Evolutionary conservation across 306 rosid species (phyloP), one percentile per base, ranked within the genome.

Genomic region (Dalbergia cochinchinensis): DNA sequence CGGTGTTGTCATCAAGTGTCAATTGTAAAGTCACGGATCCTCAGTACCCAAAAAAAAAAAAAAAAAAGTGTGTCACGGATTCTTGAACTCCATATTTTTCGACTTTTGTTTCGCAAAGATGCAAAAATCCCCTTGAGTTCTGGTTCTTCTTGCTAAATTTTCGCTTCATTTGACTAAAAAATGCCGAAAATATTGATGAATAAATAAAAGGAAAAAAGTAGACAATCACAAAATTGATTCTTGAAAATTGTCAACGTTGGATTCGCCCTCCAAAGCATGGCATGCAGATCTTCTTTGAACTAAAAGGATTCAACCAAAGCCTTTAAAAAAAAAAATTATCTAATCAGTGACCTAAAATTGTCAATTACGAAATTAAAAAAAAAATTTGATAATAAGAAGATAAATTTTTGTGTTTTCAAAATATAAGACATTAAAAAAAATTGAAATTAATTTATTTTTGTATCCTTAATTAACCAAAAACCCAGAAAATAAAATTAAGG

Each of bases 101-200:
- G 57, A 73, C 22, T 19, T 20, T 13, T 58, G 68, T 59, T 41
- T 59, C 51, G 22, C 64, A 19, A 58, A 58, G 34, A 41, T 16
- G 60, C 47, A 5, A 45, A 12, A 19, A 16, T 74, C 10, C n/a
- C 79, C 79, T 42, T 61, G 34, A 74, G 50, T 42, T 61, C 61
- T 44, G 39, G 33, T 65, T 16, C 34, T 53, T 16, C 26, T 55
- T 4, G 31, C 66, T 9, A 0, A 62, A 20, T 19, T 58, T 19
- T 6, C 9, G 22, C 11, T 55, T 69, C n/a, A 26, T 13, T 3
- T 22, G 19, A 42, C 48, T 13, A 13, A 12, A 48, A 31, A 22
- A 31, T 26, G 12, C 37, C 7, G 14, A 1, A 31, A 12, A 33
- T 11, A 2, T 8, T 0, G 31, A 26, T 26, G 31, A 8, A 8